Evolutionary conservation across 1,139 yeast species (phyloP).

Genomic region (Yamadazyma trypodendri): DNA sequence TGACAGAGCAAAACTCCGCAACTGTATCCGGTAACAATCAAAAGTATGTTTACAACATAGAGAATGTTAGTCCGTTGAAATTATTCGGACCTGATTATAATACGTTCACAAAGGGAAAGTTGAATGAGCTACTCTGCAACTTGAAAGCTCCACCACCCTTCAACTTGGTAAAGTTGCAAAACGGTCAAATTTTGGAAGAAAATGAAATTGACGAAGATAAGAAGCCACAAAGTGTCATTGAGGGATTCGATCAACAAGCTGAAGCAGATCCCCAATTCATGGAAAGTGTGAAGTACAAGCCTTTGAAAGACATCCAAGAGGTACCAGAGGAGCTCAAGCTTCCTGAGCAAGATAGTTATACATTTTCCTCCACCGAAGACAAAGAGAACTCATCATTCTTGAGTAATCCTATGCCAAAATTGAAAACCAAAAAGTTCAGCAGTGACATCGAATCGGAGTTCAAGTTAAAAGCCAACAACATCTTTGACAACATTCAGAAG

Average conservation of each 20-base stretch:
- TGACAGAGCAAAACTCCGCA: not conserved
- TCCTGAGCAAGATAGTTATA: slow-evolving; percentile 2
- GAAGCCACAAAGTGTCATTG: not conserved
- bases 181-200: slow-evolving; percentile 4
- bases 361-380: slow-evolving; percentile 3
- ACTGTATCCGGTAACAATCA: not conserved
- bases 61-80: slow-evolving; percentile 37
- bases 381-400: slow-evolving; percentile 6
- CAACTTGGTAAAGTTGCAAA: slow-evolving; percentile 4
- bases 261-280: not conserved
- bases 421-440: slow-evolving; percentile 33
- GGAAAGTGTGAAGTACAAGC: slow-evolving; percentile 1
- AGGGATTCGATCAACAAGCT: not conserved
- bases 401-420: slow-evolving; percentile 19
- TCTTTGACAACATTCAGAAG: slow-evolving; percentile 40
- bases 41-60: slow-evolving; percentile 18
- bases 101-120: slow-evolving; percentile 41
- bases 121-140: slow-evolving; percentile 26
- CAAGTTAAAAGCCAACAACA: slow-evolving; percentile 37
- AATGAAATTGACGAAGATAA: slow-evolving; percentile 3
- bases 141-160: slow-evolving; percentile 9
- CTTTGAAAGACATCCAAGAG: slow-evolving; percentile 1
- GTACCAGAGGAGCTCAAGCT: not conserved
- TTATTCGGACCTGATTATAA: slow-evolving; percentile 39
- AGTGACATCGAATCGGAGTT: slow-evolving; percentile 37